Evolutionary conservation across 768 basidiomycete genomes (phyloP).

Genomic region (Ramaria rubella): DNA sequence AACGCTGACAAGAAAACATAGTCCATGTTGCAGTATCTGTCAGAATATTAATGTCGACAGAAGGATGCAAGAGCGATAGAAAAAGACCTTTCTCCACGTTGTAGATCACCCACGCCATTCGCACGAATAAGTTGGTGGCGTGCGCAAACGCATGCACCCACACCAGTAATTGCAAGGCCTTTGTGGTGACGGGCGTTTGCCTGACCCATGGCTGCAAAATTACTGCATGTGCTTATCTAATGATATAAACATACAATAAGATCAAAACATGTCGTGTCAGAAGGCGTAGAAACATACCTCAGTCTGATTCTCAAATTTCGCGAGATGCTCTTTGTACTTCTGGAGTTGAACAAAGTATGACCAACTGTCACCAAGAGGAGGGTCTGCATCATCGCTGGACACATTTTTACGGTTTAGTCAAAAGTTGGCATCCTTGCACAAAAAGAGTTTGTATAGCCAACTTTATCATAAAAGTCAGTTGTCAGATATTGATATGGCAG

Average conservation of each 20-base stretch:
- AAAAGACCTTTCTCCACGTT: conserved; percentile 27
- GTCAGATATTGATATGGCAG: not conserved
- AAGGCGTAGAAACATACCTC: not conserved
- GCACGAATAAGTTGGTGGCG: conserved; percentile 22
- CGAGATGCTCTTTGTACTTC: conserved; percentile 9
- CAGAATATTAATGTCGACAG: not conserved
- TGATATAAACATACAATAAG: not conserved
- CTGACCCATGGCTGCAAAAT: not conserved
- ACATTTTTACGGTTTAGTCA: conserved; percentile 23
- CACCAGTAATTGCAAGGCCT: conserved; percentile 23
- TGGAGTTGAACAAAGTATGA: conserved; percentile 20
- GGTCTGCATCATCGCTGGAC: not conserved
- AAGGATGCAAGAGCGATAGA: not conserved
- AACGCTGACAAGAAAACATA: conserved; percentile 23
- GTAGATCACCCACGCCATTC: conserved; percentile 28
- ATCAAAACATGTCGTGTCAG: not conserved
- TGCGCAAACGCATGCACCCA: conserved; percentile 25
- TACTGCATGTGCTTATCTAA: not conserved
- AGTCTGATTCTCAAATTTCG: not conserved
- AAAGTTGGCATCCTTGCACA: conserved; percentile 29
- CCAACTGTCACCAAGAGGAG: conserved; percentile 20
- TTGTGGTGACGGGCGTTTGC: conserved; percentile 16
- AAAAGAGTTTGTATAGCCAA: conserved; percentile 6
- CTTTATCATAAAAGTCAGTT: not conserved
- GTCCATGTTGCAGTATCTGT: conserved; percentile 26